Conservation (phyloP, 495 filamentous ascomycete genomes). For the Aspergillus ostianus region DNA sequence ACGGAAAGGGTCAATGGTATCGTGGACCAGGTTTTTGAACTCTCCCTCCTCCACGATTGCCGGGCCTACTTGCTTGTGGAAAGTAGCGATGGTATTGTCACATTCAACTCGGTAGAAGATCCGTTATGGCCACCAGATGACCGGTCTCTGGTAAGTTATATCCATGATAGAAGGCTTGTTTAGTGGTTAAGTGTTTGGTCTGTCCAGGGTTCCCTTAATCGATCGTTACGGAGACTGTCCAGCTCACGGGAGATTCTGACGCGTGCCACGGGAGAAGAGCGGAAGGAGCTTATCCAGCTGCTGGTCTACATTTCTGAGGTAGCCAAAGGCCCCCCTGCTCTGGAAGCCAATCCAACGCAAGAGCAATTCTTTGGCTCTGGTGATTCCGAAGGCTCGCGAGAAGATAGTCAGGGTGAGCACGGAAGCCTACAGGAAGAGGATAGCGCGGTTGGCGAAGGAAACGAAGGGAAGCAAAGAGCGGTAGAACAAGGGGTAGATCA, state of each 20-base stretch:
- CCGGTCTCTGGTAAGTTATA: neutral
- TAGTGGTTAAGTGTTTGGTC: neutral
- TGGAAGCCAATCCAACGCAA: neutral
- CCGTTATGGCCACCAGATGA: conserved; percentile 7
- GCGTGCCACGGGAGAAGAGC: conserved; percentile 5
- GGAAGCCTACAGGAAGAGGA: neutral
- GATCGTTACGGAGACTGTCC: conserved; percentile 2
- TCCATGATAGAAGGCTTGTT: neutral
- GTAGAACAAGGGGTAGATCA: neutral
- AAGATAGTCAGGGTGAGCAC: neutral
- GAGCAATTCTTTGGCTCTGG: neutral
- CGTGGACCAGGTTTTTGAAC: conserved; percentile 2
- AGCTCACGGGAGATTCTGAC: neutral
- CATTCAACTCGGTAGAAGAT: conserved; percentile 9
- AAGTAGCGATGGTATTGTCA: neutral
- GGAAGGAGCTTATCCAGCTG: conserved; percentile 8
- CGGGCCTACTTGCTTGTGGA: conserved; percentile 7
- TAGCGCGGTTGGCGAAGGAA: neutral
- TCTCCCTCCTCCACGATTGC: conserved; percentile 6
- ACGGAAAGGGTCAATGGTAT: neutral
- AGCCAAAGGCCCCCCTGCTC: neutral
- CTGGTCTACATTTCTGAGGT: neutral
- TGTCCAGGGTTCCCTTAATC: neutral
- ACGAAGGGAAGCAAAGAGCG: neutral
- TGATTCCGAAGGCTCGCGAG: neutral